phyloP scores from a whole-genome alignment of 2,329 filamentous ascomycete species.

The Fusarium graminum region DNA sequence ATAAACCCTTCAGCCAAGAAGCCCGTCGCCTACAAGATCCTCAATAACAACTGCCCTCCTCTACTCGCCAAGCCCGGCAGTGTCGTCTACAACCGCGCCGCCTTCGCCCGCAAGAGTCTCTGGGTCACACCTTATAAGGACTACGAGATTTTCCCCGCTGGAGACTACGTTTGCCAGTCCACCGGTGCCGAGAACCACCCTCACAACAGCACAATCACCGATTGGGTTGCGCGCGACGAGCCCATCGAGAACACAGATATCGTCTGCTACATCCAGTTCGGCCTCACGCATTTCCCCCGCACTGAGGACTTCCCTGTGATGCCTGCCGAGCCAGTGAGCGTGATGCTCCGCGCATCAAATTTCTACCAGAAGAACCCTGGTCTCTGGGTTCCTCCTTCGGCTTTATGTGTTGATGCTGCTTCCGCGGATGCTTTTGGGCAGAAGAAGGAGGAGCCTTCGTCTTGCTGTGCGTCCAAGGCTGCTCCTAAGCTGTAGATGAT shows the following conservation, averaged over 20 bases:
- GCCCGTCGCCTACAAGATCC: constrained; percentile 88
- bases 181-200: constrained; percentile 72
- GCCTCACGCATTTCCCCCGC: constrained; percentile 87
- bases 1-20: constrained; percentile 88
- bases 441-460: constrained; percentile 38
- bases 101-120: constrained; percentile 73
- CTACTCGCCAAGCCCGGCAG: constrained; percentile 86
- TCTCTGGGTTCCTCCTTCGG: constrained; percentile 79
- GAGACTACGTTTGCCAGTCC: constrained; percentile 89
- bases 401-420: constrained; percentile 42
- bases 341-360: constrained; percentile 82
- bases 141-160: constrained; percentile 85
- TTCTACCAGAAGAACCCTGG: constrained; percentile 87
- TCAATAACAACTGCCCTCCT: constrained; percentile 83
- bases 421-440: constrained; percentile 41
- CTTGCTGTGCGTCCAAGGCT: constrained; percentile 43
- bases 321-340: constrained; percentile 86
- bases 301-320: constrained; percentile 95
- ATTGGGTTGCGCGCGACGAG: constrained; percentile 81
- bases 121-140: constrained; percentile 72
- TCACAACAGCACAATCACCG: constrained; percentile 76
- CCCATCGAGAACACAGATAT: constrained; percentile 85
- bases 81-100: constrained; percentile 88
- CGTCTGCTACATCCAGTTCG: constrained; percentile 95
- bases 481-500: constrained; percentile 24